phyloP scores from a whole-genome alignment of 768 basidiomycete genomes.

The Melanogaster broomeanus region DNA sequence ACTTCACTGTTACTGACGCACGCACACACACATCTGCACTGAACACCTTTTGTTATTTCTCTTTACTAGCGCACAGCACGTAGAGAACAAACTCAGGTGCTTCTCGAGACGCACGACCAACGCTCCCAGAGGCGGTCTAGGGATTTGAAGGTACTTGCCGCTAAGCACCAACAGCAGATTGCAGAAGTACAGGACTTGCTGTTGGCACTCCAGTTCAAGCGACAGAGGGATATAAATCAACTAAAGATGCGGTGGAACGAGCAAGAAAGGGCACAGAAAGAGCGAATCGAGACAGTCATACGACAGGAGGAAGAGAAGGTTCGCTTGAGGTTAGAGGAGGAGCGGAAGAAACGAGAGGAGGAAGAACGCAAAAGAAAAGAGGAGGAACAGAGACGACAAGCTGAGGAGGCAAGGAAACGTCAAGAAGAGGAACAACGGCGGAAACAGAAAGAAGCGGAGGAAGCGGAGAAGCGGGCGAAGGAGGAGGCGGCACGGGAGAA shows the following conservation, averaged over 20 bases:
- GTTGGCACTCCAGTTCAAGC: conserved; percentile 41
- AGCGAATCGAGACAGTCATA: conserved; percentile 64
- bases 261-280: conserved; percentile 47
- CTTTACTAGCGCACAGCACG: conserved; percentile 40
- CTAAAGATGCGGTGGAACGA: conserved; percentile 48
- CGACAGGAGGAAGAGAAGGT: conserved; percentile 63
- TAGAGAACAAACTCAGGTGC: conserved; percentile 24
- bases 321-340: conserved; percentile 52
- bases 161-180: conserved; percentile 49
- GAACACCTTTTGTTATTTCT: neutral
- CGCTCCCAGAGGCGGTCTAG: conserved; percentile 7
- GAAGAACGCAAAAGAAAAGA: conserved; percentile 48
- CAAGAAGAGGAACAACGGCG: conserved; percentile 44
- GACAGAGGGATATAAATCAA: conserved; percentile 46
- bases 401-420: conserved; percentile 44
- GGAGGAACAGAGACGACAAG: conserved; percentile 47
- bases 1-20: neutral
- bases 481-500: conserved; percentile 38
- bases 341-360: conserved; percentile 51
- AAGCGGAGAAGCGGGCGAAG: conserved; percentile 28
- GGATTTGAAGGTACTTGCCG: conserved; percentile 34
- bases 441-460: conserved; percentile 34
- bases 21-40: neutral
- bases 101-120: conserved; percentile 20
- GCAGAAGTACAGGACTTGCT: conserved; percentile 52